A percentile compares a stretch with the other conserved stretches of the same genome.
phyloP scores from a whole-genome alignment of 805 yeast species.

The Yamadazyma tumulicola region DNA sequence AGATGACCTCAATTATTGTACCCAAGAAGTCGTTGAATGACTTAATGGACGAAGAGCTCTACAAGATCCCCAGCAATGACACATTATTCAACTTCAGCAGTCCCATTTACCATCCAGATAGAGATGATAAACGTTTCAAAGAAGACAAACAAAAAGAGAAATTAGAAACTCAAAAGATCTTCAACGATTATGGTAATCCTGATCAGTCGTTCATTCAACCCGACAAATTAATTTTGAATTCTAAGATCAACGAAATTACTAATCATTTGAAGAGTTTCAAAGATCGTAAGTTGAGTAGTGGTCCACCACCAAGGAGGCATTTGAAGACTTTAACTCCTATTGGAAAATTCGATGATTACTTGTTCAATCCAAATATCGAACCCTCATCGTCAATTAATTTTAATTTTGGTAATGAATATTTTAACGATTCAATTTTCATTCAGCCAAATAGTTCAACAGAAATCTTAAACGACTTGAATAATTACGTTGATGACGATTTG shows the following conservation, averaged over 20 bases:
- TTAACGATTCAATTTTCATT: constrained; percentile 30
- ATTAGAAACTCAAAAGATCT: constrained; percentile 9
- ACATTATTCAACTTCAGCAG: constrained; percentile 7
- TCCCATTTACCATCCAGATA: not conserved
- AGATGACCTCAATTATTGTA: constrained; percentile 51
- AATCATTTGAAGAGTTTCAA: constrained; percentile 2
- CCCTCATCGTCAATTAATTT: constrained; percentile 35
- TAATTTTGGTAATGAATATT: constrained; percentile 13
- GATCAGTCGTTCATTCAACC: constrained; percentile 15
- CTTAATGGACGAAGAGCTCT: constrained; percentile 58
- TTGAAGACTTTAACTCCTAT: constrained; percentile 27
- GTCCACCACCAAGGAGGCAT: constrained; percentile 20
- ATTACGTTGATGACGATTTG: constrained; percentile 13
- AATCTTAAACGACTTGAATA: constrained; percentile 7
- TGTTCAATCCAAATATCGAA: constrained; percentile 40
- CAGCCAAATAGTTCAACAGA: constrained; percentile 10
- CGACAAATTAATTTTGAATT: constrained; percentile 5
- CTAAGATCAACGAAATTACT: constrained; percentile 4
- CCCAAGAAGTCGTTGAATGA: constrained; percentile 57
- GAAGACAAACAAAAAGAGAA: not conserved
- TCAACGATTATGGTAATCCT: constrained; percentile 14
- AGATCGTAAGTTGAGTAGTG: not conserved
- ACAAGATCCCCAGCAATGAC: constrained; percentile 31
- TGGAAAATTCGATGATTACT: constrained; percentile 34
- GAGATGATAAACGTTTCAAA: not conserved